Base-by-base conservation (phyloP, 768 basidiomycete genomes). In the Tylopilus felleus region DNA sequence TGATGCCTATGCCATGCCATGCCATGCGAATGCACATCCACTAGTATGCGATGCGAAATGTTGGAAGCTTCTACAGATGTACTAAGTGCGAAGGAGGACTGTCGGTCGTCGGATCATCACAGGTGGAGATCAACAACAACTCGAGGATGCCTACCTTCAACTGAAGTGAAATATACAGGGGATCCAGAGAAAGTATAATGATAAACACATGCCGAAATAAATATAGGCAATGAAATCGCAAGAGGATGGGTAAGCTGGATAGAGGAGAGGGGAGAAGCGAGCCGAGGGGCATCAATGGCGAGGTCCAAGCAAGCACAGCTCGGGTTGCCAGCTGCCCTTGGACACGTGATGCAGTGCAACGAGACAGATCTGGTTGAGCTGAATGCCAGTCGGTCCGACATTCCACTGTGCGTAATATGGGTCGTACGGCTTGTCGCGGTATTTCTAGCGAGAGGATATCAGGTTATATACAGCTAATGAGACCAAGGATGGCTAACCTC, bases 321-420 rank as follows among this genome's bases (percentile, higher is more conserved):
- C 79, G 22, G 87, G 86, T 59, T 90, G 88, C 88, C 88, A 90
- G 58, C 83, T 85, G 21, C 88, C 88, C 73, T 80, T 80, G 5
- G 87, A 89, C 51, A 90, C 88, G 55, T 88, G 88, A 69, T 86
- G 85, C 44, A 90, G 77, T 59, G 84, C 82, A 62, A 91, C 83
- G 36, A 91, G 81, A 53, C 84, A 74, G 47, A 71, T 41, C 33
- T 67, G 58, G 8, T 61, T 50, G 13, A 69, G 51, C 42, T 55
- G 60, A 29, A 71, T 62, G 5, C 60, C 71, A n/a, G 49, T 46
- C 1, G 49, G 50, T 27, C 69, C 67, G 19, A 69, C 29, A 22
- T 60, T 61, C 69, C 69, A 69, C 28, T 12, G 10, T 1, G 49
- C 50, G 36, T 43, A 41, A 13, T 56, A 58, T 12, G 53, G 13